phyloP scores from a whole-genome alignment of 139 green algal species.

The Trebouxia sp. region DNA sequence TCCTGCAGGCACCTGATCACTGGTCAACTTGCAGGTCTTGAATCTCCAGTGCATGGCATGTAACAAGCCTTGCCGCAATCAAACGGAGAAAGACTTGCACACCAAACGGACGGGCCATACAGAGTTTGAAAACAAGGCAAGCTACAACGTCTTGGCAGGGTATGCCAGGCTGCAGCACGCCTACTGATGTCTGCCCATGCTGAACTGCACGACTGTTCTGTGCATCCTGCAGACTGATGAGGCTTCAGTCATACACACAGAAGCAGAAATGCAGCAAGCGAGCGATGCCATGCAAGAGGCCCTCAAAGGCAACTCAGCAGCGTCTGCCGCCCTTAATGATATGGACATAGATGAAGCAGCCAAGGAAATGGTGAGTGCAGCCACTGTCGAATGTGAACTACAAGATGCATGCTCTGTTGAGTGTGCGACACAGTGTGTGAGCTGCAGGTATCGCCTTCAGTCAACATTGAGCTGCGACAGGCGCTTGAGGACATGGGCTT shows the following conservation, averaged over 20 bases:
- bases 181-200: neutral
- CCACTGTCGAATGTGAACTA: neutral
- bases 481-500: constrained; percentile 85
- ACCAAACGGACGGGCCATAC: constrained; percentile 76
- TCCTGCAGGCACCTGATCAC: neutral
- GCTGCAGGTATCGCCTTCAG: constrained; percentile 64
- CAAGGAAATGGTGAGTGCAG: neutral
- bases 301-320: constrained; percentile 16
- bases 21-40: constrained; percentile 54
- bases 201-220: neutral
- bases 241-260: constrained; percentile 65
- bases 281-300: constrained; percentile 48
- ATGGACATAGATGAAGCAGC: constrained; percentile 47
- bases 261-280: constrained; percentile 70
- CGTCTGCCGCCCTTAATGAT: neutral
- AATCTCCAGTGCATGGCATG: constrained; percentile 70
- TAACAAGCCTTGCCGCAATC: constrained; percentile 78
- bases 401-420: no score
- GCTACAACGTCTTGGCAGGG: neutral
- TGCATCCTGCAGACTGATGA: constrained; percentile 48
- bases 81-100: constrained; percentile 80
- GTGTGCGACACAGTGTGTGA: neutral
- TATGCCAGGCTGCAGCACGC: neutral
- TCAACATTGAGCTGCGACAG: constrained; percentile 61
- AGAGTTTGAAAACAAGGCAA: constrained; percentile 73